Conservation (phyloP, 257 asterid species). For the Rauvolfia tetraphylla region DNA sequence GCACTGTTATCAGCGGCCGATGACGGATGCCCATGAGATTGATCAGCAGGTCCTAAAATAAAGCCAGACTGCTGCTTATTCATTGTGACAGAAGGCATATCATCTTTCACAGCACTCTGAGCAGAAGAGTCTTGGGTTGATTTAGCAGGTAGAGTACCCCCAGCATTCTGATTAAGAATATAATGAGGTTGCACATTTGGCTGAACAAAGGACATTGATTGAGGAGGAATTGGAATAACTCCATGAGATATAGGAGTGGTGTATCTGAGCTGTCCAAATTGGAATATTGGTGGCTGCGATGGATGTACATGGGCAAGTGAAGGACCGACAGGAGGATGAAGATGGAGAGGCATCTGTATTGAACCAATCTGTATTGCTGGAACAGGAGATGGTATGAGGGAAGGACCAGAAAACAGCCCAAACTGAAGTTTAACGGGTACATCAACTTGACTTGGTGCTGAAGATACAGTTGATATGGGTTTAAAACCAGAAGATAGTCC, state of each 20-base stretch:
- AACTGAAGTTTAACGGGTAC: conserved; percentile 78
- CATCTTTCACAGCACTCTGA: conserved; percentile 32
- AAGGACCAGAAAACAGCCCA: conserved; percentile 95
- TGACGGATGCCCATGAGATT: conserved; percentile 33
- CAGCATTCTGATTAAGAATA: conserved; percentile 42
- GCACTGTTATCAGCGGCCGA: conserved; percentile 18
- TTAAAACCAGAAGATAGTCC: conserved; percentile 39
- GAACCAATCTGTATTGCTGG: conserved; percentile 99
- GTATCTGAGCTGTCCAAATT: conserved; percentile 79
- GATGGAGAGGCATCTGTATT: conserved; percentile 94
- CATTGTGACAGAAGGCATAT: conserved; percentile 26
- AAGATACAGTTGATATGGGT: conserved; percentile 34
- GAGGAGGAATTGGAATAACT: conserved; percentile 52
- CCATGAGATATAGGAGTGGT: conserved; percentile 72
- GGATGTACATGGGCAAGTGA: conserved; percentile 63
- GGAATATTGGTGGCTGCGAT: conserved; percentile 75
- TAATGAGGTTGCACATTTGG: conserved; percentile 50
- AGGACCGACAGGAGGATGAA: conserved; percentile 65
- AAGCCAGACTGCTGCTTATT: conserved; percentile 42
- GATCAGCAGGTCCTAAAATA: conserved; percentile 33
- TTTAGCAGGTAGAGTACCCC: conserved; percentile 40
- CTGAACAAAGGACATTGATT: conserved; percentile 56
- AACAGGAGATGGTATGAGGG: conserved; percentile 87
- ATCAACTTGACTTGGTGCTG: conserved; percentile 48
- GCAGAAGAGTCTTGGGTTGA: conserved; percentile 39